Conservation (phyloP, 306 rosid genomes). For the Medicago truncatula region DNA sequence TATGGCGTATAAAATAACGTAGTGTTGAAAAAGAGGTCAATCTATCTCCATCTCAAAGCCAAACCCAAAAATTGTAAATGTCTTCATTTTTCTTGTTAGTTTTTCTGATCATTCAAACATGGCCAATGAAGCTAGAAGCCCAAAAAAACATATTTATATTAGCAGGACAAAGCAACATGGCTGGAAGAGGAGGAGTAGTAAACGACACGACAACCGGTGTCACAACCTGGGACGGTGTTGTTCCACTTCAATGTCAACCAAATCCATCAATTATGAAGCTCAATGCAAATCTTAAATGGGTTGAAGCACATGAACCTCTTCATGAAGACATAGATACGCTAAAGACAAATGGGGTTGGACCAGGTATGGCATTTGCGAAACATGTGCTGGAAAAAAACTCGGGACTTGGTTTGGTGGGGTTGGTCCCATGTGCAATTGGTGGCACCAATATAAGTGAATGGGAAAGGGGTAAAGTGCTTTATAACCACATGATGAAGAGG, state of each 20-base stretch:
- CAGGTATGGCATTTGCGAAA: constrained; percentile 54
- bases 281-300: constrained; percentile 64
- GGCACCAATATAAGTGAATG: constrained; percentile 54
- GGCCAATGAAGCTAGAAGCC: constrained; percentile 13
- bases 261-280: constrained; percentile 55
- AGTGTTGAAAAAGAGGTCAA: background rate
- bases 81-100: background rate
- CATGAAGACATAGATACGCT: constrained; percentile 56
- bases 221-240: constrained; percentile 67
- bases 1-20: background rate
- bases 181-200: constrained; percentile 78
- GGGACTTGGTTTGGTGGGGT: constrained; percentile 46
- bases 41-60: background rate
- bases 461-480: constrained; percentile 54
- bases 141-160: constrained; percentile 60
- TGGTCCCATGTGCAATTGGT: constrained; percentile 65
- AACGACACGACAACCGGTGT: constrained; percentile 42
- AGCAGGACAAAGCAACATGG: constrained; percentile 99
- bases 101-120: constrained; percentile 6
- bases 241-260: constrained; percentile 57
- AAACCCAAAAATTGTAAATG: constrained; percentile 23
- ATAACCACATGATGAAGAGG: constrained; percentile 63
- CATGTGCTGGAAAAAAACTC: constrained; percentile 30
- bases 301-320: constrained; percentile 75
- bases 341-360: constrained; percentile 52